phyloP scores from a whole-genome alignment of 306 rosid species.

The Glycine soja region DNA sequence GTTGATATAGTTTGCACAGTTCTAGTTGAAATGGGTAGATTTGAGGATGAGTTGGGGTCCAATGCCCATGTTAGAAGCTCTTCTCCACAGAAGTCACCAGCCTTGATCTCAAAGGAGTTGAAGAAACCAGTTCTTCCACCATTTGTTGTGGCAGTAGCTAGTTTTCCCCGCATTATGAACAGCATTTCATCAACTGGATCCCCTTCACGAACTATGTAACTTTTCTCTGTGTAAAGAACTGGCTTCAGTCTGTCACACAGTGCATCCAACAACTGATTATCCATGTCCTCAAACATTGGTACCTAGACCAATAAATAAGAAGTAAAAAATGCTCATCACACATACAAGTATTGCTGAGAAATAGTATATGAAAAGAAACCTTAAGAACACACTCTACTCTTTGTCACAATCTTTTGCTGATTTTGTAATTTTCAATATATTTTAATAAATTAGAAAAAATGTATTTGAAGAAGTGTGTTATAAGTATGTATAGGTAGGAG shows the following conservation, averaged over 20 bases:
- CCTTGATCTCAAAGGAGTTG: conserved; percentile 59
- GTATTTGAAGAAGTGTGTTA: too few species aligned
- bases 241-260: conserved; percentile 82
- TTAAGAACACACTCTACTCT: too few species aligned
- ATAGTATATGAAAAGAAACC: too few species aligned
- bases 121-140: conserved; percentile 84
- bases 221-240: conserved; percentile 72
- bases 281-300: conserved; percentile 73
- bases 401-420: too few species aligned
- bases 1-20: conserved; percentile 74
- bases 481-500: background rate
- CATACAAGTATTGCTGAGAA: too few species aligned
- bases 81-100: conserved; percentile 96
- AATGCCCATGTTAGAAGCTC: conserved; percentile 96
- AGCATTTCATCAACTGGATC: conserved; percentile 95
- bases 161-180: conserved; percentile 78
- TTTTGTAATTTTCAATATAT: too few species aligned
- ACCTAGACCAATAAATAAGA: conserved; percentile 55
- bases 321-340: background rate
- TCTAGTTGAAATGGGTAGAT: conserved; percentile 78
- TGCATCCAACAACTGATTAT: conserved; percentile 78
- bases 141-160: conserved; percentile 65
- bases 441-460: too few species aligned
- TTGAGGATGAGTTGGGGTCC: conserved; percentile 66
- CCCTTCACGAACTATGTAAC: conserved; percentile 76